phyloP scores from a whole-genome alignment of 306 rosid species.

The Corylus avellana region DNA sequence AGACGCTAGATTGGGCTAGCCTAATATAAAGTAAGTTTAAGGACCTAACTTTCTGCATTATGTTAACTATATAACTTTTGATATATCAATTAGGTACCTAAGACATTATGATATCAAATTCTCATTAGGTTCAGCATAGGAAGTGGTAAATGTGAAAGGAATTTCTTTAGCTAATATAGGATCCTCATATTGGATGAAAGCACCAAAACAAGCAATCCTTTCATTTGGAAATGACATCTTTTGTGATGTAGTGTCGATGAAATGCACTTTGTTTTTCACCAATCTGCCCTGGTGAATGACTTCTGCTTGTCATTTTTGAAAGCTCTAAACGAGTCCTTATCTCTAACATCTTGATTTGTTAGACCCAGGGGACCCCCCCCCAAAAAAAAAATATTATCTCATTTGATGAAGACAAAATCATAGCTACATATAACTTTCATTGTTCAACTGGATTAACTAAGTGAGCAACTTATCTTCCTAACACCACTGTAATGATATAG shows the following conservation, averaged over 20 bases:
- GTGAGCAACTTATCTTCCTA: too few species aligned
- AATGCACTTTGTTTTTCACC: conserved; percentile 26
- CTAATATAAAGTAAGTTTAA: too few species aligned
- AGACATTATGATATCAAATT: not conserved
- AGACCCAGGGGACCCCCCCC: conserved; percentile 23
- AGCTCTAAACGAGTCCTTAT: conserved; percentile 20
- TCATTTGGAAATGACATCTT: not conserved
- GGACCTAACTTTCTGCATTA: too few species aligned
- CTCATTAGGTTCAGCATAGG: not conserved
- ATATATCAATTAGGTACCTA: not conserved
- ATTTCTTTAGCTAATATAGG: not conserved
- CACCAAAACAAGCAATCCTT: not conserved
- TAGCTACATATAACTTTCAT: not conserved
- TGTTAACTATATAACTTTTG: too few species aligned
- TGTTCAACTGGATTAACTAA: not conserved
- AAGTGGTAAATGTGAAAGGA: not conserved
- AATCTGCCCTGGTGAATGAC: conserved; percentile 4
- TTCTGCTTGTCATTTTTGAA: conserved; percentile 25
- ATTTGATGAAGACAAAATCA: not conserved
- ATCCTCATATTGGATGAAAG: not conserved
- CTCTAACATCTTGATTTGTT: conserved; percentile 7
- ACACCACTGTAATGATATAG: not conserved
- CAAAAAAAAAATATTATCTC: conserved; percentile 5
- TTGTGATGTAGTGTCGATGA: not conserved
- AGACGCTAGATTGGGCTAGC: too few species aligned